phyloP scores from a whole-genome alignment of 768 basidiomycete species.

The Serendipita indica region DNA sequence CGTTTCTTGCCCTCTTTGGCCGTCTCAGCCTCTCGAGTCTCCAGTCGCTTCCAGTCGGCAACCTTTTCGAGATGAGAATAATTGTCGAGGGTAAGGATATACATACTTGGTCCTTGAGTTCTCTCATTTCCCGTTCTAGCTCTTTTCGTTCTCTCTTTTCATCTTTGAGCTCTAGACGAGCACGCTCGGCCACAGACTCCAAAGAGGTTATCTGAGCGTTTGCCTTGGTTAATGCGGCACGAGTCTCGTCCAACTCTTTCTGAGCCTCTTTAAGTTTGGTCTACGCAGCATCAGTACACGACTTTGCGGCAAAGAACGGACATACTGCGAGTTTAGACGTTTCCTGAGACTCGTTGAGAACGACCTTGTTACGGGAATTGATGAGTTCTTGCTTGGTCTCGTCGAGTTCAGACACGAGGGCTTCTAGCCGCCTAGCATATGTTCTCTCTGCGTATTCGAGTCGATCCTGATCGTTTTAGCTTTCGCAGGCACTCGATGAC shows the following conservation, averaged over 20 bases:
- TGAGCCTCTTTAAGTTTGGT: too few relatives aligned
- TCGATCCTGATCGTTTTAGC: neutral
- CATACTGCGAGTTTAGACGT: too few relatives aligned
- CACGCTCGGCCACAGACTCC: neutral
- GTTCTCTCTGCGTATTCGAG: neutral
- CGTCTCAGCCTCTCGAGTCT: neutral
- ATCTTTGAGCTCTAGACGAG: neutral
- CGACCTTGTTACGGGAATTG: too few relatives aligned
- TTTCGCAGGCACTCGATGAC: neutral
- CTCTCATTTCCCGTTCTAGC: neutral
- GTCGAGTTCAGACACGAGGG: neutral
- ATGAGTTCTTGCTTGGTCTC: neutral
- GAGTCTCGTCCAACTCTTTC: too few relatives aligned
- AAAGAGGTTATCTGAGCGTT: neutral
- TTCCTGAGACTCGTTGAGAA: too few relatives aligned
- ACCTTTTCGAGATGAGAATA: neutral
- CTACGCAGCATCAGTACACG: too few relatives aligned
- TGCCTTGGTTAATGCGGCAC: neutral
- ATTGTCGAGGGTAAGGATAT: neutral
- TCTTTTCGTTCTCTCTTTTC: neutral
- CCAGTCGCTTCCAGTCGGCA: neutral
- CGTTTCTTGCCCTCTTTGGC: neutral
- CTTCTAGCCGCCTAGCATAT: neutral
- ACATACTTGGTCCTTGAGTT: conserved; percentile 2
- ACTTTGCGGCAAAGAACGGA: too few relatives aligned